phyloP scores from a whole-genome alignment of 495 filamentous ascomycete genomes.

The Sabuloglossum arenarium region DNA sequence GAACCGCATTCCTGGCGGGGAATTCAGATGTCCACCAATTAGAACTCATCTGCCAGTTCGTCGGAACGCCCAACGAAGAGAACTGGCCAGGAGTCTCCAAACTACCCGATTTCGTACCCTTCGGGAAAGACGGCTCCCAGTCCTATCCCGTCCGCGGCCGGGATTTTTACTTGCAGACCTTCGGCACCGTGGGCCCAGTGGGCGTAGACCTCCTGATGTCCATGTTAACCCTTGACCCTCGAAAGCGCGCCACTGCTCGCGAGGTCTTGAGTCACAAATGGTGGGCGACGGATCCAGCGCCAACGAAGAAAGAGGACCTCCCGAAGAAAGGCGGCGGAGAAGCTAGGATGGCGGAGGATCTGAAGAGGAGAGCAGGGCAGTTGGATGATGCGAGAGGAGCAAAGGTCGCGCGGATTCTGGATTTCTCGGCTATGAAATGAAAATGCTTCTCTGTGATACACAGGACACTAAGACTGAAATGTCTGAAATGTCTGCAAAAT shows the following conservation, averaged over 20 bases:
- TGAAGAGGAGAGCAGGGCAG: slow-evolving; percentile 62
- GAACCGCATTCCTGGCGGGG: slow-evolving; percentile 59
- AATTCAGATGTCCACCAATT: slow-evolving; percentile 68
- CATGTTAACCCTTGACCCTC: slow-evolving; percentile 71
- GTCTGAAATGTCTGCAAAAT: no score
- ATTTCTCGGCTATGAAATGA: slow-evolving; percentile 35
- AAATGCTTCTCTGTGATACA: not conserved
- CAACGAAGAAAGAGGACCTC: slow-evolving; percentile 65
- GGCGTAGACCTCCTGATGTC: slow-evolving; percentile 75
- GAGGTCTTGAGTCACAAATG: slow-evolving; percentile 64
- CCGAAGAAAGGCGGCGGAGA: slow-evolving; percentile 44
- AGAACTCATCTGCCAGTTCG: slow-evolving; percentile 53
- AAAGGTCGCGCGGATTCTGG: slow-evolving; percentile 70
- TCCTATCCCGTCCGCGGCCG: slow-evolving; percentile 38
- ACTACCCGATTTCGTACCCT: slow-evolving; percentile 50
- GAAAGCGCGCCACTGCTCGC: slow-evolving; percentile 52
- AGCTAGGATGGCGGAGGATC: slow-evolving; percentile 63
- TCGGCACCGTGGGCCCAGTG: slow-evolving; percentile 54
- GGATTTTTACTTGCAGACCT: slow-evolving; percentile 47
- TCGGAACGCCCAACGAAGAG: slow-evolving; percentile 83
- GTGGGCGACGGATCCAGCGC: slow-evolving; percentile 68
- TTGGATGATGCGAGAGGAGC: slow-evolving; percentile 39
- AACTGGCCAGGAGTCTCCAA: slow-evolving; percentile 86
- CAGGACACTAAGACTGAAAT: no score
- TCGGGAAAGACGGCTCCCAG: slow-evolving; percentile 23